Percentiles rank a stretch among this genome's conserved stretches.
Conservation (phyloP, 148 eudicot genomes). For the Chenopodium suecicum region DNA sequence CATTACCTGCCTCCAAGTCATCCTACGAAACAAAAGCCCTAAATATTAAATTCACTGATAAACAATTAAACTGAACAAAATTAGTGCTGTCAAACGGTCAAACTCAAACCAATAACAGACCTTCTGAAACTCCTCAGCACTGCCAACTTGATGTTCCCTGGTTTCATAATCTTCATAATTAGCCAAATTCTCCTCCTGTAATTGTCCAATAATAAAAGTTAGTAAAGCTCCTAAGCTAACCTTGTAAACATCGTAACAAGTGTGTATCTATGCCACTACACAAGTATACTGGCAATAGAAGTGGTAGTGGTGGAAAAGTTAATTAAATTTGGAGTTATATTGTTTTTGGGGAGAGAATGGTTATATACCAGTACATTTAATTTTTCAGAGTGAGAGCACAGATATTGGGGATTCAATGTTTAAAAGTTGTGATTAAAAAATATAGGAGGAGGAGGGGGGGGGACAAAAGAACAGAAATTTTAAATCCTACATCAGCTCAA, state of each 20-base stretch:
- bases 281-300: no score
- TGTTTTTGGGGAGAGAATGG: no score
- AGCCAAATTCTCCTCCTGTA: conserved; percentile 48
- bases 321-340: no score
- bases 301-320: no score
- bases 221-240: background rate
- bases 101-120: conserved; percentile 23
- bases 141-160: conserved; percentile 38
- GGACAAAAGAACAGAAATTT: no score
- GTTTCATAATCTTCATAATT: conserved; percentile 48
- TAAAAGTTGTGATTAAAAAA: no score
- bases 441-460: no score
- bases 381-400: no score
- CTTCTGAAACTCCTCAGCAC: conserved; percentile 52
- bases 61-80: conserved; percentile 2
- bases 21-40: conserved; percentile 34
- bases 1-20: conserved; percentile 38
- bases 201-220: background rate
- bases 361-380: no score
- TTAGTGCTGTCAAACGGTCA: background rate
- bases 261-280: no score
- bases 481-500: no score
- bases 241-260: background rate
- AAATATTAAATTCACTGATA: background rate
- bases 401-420: no score